Evolutionary conservation across 192 early-diverging fungal species (phyloP), one percentile per base, ranked within the genome.

Genomic region (Backusella psychrophila): DNA sequence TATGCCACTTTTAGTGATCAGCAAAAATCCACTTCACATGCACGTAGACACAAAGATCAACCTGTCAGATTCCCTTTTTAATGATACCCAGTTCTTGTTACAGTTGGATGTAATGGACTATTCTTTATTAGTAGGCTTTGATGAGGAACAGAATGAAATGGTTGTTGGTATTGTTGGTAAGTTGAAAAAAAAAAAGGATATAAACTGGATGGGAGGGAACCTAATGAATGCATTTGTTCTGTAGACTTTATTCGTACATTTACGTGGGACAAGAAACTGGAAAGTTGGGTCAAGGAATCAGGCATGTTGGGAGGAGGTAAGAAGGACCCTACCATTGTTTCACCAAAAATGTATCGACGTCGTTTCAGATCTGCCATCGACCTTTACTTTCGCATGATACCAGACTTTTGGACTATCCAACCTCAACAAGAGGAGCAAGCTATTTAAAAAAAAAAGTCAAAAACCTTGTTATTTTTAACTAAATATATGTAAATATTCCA

Each of bases 221-320:
- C 11, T 39, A 0, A 39, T 39, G 7, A 39, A 39, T 39, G 11
- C 38, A 11, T 39, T 8, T 39, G 9, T 39, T 11, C 11, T 39
- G 3, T 56, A 83, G 97, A 99, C 78, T 98, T 95, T 85, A 97
- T 98, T 59, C 91, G 97, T 52, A 96, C 96, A 3, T 99, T 97
- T 79, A 99, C 97, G 0, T 99, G 96, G 96, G 98, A 99, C 81
- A 99, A 99, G 83, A 96, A 96, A 81, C 82, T 99, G 17, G 98
- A 99, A 79, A 95, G 91, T 73, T 98, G 96, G 96, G 97, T 99
- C 33, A 99, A 99, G 83, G 97, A 98, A 77, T 89, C 95, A 0
- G 93, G 93, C 15, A 87, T 96, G 77, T 77, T 98, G 52, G 96
- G 96, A 35, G 96, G 97, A 15, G 94, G 95, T 15, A 92, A 93